Conservation (phyloP, 2,329 filamentous ascomycete genomes). For the Aspergillus ibericus region DNA sequence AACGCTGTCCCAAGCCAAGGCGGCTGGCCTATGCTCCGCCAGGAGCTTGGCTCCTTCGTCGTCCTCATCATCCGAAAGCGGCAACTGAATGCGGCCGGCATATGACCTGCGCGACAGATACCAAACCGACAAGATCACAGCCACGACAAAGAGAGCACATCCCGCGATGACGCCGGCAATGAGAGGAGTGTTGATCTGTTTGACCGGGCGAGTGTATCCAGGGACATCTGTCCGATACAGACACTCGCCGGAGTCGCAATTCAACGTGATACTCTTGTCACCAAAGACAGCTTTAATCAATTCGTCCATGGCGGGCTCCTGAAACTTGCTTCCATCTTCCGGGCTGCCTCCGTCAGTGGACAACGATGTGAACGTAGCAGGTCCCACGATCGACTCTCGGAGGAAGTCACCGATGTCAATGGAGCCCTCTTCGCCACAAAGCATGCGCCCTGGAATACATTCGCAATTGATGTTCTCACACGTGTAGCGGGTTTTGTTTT, state of each 20-base stretch:
- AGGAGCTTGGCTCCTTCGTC: constrained; percentile 86
- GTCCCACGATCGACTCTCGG: constrained; percentile 77
- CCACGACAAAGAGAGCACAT: constrained; percentile 83
- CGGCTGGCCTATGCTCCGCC: constrained; percentile 85
- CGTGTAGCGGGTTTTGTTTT: constrained; percentile 80
- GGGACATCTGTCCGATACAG: constrained; percentile 90
- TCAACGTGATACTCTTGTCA: constrained; percentile 81
- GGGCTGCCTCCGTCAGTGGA: constrained; percentile 57
- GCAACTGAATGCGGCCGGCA: constrained; percentile 67
- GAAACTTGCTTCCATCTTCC: constrained; percentile 75
- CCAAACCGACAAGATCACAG: constrained; percentile 79
- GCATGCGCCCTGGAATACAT: constrained; percentile 87
- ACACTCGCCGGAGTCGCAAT: constrained; percentile 86
- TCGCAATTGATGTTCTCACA: constrained; percentile 83
- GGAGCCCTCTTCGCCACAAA: constrained; percentile 88
- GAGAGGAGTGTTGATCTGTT: constrained; percentile 93
- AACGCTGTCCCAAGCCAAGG: constrained; percentile 84
- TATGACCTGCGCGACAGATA: constrained; percentile 75
- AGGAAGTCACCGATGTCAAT: constrained; percentile 92
- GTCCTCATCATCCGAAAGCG: constrained; percentile 79
- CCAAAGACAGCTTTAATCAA: constrained; percentile 87
- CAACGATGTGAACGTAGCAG: constrained; percentile 76
- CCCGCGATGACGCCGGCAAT: constrained; percentile 92
- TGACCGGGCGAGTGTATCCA: constrained; percentile 82
- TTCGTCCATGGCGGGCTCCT: constrained; percentile 88